These are phyloP conservation scores for Oryza australiensis DNA, from an alignment of 176 grass and related monocot species.

Conservation along the genomic window DNA sequence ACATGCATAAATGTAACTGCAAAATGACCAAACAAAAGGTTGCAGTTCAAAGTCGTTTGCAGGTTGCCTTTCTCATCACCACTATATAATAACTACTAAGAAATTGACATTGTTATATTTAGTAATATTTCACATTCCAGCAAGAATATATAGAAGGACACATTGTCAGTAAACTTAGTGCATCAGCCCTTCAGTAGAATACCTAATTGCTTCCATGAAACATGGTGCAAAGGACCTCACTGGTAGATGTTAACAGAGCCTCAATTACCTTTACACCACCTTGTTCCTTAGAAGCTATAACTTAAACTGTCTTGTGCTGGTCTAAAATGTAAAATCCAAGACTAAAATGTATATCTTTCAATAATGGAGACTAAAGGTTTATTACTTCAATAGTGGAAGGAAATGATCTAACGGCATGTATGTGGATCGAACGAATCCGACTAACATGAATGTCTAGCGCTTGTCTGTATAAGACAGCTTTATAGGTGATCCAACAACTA, in stretches of 20 bases:
- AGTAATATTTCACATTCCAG: background rate
- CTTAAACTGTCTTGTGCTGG: background rate
- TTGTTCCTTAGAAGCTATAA: conserved; percentile 17
- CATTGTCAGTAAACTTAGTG: conserved; percentile 27
- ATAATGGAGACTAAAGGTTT: background rate
- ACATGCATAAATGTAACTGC: background rate
- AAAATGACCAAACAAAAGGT: background rate
- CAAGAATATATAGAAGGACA: conserved; percentile 23
- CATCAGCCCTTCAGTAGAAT: conserved; percentile 14
- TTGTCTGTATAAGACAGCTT: conserved; percentile 1
- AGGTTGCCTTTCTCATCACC: background rate
- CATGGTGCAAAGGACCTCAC: conserved; percentile 13
- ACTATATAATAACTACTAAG: background rate
- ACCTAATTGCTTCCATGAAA: conserved; percentile 36
- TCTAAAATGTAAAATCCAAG: background rate
- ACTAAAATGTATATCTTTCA: background rate
- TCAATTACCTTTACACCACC: conserved; percentile 6
- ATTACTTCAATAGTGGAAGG: background rate
- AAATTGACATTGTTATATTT: background rate
- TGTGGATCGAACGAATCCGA: background rate
- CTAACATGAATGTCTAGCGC: conserved; percentile 16
- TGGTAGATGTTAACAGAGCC: background rate
- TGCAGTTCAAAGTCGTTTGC: background rate
- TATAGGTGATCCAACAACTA: background rate
- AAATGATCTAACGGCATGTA: background rate